These are phyloP conservation scores for Physcomitrium patens DNA, from an alignment of 225 moss, liverwort and hornwort species.

Conservation along the genomic window DNA sequence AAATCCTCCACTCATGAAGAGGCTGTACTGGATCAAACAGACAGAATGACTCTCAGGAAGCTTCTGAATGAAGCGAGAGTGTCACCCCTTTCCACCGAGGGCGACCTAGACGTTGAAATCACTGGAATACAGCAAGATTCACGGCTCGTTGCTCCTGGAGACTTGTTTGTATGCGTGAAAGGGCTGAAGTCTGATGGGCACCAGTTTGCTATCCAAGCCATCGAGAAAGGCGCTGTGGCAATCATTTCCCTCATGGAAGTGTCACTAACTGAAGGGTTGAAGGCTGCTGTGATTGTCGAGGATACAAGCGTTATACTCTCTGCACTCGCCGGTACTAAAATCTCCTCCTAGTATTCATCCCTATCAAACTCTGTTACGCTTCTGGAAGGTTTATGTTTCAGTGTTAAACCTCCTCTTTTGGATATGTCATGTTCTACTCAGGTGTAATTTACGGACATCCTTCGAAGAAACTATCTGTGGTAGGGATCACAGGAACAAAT, in stretches of 20 bases:
- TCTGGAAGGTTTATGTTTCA: not conserved
- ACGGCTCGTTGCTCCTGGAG: constrained; percentile 67
- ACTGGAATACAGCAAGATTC: constrained; percentile 94
- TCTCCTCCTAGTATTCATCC: no score
- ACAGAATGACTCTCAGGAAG: constrained; percentile 82
- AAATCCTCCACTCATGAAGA: constrained; percentile 31
- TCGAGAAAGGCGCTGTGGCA: constrained; percentile 88
- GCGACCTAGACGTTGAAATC: constrained; percentile 83
- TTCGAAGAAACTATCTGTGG: constrained; percentile 71
- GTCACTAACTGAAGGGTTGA: constrained; percentile 53
- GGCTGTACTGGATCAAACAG: constrained; percentile 50
- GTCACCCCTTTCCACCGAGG: constrained; percentile 79
- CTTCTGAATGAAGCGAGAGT: constrained; percentile 88
- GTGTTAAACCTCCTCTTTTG: constrained; percentile 7
- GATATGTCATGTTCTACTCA: constrained; percentile 19
- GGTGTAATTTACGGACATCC: constrained; percentile 92
- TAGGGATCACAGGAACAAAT: constrained; percentile 95
- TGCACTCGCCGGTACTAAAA: constrained; percentile 57
- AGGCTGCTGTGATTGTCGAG: constrained; percentile 77
- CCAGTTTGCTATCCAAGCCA: constrained; percentile 62
- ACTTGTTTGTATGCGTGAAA: constrained; percentile 87
- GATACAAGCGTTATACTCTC: constrained; percentile 85
- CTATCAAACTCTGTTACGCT: no score
- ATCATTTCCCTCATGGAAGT: constrained; percentile 73
- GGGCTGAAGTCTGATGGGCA: constrained; percentile 83